A percentile compares a stretch with the other conserved stretches of the same genome.
phyloP scores from a whole-genome alignment of 2,329 filamentous ascomycete genomes.

The Colletotrichum graminicola region DNA sequence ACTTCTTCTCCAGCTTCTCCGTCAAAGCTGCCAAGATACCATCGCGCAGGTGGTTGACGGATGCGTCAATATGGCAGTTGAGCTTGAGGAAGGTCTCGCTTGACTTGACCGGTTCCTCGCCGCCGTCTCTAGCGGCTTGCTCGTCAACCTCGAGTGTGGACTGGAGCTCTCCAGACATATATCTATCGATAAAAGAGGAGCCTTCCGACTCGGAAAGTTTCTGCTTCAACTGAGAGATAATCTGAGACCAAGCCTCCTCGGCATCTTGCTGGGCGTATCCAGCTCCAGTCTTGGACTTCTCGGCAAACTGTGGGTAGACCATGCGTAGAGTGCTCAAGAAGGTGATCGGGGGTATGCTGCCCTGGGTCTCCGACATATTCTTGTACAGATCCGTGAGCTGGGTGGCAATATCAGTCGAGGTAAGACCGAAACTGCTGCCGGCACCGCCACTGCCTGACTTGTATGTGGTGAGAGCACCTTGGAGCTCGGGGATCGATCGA shows the following conservation, averaged over 20 bases:
- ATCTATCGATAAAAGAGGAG: conserved; percentile 87
- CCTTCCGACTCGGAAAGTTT: conserved; percentile 72
- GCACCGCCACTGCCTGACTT: conserved; percentile 67
- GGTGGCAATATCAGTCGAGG: conserved; percentile 41
- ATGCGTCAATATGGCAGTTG: conserved; percentile 91
- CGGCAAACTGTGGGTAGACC: conserved; percentile 92
- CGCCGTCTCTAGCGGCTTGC: conserved; percentile 77
- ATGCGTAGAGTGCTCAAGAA: conserved; percentile 85
- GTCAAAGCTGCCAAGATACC: conserved; percentile 85
- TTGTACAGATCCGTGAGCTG: conserved; percentile 87
- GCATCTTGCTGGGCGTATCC: conserved; percentile 98
- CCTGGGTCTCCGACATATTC: conserved; percentile 89
- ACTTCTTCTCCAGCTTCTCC: conserved; percentile 93
- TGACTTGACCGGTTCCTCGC: conserved; percentile 76
- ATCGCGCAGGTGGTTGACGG: conserved; percentile 91
- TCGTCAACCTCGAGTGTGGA: conserved; percentile 88
- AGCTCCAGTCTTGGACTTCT: conserved; percentile 83
- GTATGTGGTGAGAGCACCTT: conserved; percentile 78
- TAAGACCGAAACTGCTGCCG: conserved; percentile 41
- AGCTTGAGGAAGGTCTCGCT: conserved; percentile 89
- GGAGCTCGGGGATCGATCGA: conserved; percentile 89
- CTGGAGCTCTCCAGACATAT: conserved; percentile 86
- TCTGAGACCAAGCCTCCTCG: conserved; percentile 98
- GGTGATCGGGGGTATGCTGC: conserved; percentile 83
- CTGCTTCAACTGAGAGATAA: conserved; percentile 83